Evolutionary conservation across 257 asterid species (phyloP).

Genomic region (Paulownia fortunei): DNA sequence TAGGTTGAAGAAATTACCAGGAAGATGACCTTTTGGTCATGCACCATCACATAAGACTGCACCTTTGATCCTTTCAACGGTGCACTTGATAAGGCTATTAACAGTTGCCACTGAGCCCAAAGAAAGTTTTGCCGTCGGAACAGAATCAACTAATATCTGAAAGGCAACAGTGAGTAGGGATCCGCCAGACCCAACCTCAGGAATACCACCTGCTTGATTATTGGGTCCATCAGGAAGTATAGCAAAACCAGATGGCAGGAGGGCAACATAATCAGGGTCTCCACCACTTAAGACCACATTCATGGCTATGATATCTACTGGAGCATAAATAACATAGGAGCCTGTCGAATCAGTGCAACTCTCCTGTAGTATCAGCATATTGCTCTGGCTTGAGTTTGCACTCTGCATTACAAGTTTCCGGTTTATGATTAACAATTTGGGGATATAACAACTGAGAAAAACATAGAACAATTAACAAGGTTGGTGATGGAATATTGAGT

Average conservation of each 20-base stretch:
- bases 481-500: neutral
- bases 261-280: slow-evolving; percentile 59
- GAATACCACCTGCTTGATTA: slow-evolving; percentile 13
- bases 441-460: neutral
- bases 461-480: neutral
- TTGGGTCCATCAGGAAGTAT: slow-evolving; percentile 59
- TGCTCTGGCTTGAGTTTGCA: slow-evolving; percentile 59
- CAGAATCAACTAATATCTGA: slow-evolving; percentile 64
- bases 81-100: slow-evolving; percentile 59
- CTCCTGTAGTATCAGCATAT: slow-evolving; percentile 60
- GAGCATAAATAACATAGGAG: slow-evolving; percentile 59
- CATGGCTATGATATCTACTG: slow-evolving; percentile 54
- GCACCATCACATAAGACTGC: slow-evolving; percentile 41
- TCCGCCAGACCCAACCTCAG: slow-evolving; percentile 46
- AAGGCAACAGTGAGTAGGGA: slow-evolving; percentile 58
- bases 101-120: slow-evolving; percentile 63
- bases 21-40: slow-evolving; percentile 21
- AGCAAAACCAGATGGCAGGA: slow-evolving; percentile 65
- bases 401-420: slow-evolving; percentile 35
- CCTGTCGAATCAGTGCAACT: slow-evolving; percentile 51
- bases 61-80: slow-evolving; percentile 58
- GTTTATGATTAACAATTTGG: neutral
- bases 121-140: slow-evolving; percentile 63
- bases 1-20: neutral
- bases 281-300: slow-evolving; percentile 60